phyloP scores from a whole-genome alignment of 352 stramenopile genomes.

The Globisporangium sylvaticum region DNA sequence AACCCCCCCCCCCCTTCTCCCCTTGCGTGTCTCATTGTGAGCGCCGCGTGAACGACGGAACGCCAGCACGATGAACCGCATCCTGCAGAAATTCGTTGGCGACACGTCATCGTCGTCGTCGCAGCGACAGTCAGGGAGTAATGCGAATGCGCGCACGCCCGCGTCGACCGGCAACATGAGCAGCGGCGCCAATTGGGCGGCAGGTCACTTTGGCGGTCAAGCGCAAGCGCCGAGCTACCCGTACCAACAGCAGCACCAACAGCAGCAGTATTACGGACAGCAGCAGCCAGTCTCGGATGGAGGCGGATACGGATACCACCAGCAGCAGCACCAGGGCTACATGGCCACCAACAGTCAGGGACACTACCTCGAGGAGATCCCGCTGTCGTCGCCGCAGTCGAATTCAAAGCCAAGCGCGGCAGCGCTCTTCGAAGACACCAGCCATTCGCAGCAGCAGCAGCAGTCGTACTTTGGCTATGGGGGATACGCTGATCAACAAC shows the following conservation, averaged over 20 bases:
- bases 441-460: constrained; percentile 12
- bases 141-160: neutral
- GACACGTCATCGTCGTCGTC: constrained; percentile 3
- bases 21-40: neutral
- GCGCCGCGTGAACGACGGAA: neutral
- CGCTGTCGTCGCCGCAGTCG: constrained; percentile 23
- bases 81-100: constrained; percentile 20
- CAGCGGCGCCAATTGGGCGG: constrained; percentile 1
- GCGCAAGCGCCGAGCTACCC: constrained; percentile 8
- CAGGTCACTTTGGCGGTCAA: neutral
- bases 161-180: constrained; percentile 1
- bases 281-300: constrained; percentile 5
- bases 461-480: constrained; percentile 4
- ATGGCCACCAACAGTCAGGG: constrained; percentile 1
- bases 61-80: constrained; percentile 14
- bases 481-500: neutral
- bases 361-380: constrained; percentile 26
- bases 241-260: constrained; percentile 7
- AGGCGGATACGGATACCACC: neutral
- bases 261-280: constrained; percentile 13
- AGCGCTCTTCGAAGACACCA: constrained; percentile 24
- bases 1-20: neutral
- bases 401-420: constrained; percentile 24
- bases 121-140: neutral
- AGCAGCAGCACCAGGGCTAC: constrained; percentile 9